Conservation (phyloP, 352 stramenopile genomes). For the Phytophthora cajani region DNA sequence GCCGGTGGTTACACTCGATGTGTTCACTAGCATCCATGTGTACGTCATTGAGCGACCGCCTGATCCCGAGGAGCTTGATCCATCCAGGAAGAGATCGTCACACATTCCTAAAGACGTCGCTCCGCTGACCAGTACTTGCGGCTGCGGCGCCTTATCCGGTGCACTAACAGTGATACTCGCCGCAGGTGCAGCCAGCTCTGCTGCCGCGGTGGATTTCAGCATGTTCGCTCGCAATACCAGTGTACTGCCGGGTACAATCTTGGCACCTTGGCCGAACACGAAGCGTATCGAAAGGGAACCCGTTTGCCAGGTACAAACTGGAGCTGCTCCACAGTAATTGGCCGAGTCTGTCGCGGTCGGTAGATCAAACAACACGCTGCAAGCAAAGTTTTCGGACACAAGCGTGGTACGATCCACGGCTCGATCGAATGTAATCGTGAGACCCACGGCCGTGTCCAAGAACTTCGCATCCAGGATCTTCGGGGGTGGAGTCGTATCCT, state of each 20-base stretch:
- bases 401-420: slow-evolving; percentile 46
- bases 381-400: slow-evolving; percentile 46
- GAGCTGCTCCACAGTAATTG: slow-evolving; percentile 49
- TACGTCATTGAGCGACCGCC: slow-evolving; percentile 65
- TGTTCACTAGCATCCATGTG: slow-evolving; percentile 50
- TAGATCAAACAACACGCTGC: slow-evolving; percentile 65
- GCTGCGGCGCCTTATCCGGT: slow-evolving; percentile 52
- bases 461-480: slow-evolving; percentile 64
- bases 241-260: slow-evolving; percentile 44
- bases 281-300: slow-evolving; percentile 53
- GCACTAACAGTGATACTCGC: slow-evolving; percentile 38
- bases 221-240: slow-evolving; percentile 48
- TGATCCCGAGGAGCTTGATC: slow-evolving; percentile 54
- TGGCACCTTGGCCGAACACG: slow-evolving; percentile 52
- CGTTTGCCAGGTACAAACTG: slow-evolving; percentile 57
- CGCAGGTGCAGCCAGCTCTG: slow-evolving; percentile 45
- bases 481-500: slow-evolving; percentile 62
- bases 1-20: slow-evolving; percentile 22
- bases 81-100: slow-evolving; percentile 68
- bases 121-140: slow-evolving; percentile 52
- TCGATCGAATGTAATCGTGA: slow-evolving; percentile 58
- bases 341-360: slow-evolving; percentile 25
- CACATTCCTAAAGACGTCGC: slow-evolving; percentile 59
- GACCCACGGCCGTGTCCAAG: slow-evolving; percentile 49
- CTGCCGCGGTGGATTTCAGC: slow-evolving; percentile 57